Percentiles rank a stretch among this genome's conserved stretches.
These are phyloP conservation scores for Diaporthe sp. DNA, from an alignment of 2,329 filamentous ascomycete species.

Conservation along the genomic window DNA sequence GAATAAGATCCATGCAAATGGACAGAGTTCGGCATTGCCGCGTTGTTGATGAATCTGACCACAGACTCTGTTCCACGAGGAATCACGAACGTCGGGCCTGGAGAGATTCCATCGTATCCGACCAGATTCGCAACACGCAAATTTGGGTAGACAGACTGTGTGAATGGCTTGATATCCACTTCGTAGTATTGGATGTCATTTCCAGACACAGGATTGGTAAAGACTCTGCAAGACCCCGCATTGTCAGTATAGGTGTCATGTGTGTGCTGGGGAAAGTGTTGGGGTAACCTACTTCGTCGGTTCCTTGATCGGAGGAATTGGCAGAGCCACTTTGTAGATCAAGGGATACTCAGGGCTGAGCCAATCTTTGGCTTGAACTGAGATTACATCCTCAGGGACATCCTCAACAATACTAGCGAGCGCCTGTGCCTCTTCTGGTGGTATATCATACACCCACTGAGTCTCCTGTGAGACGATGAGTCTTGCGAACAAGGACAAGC, in stretches of 20 bases:
- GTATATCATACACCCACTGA: constrained; percentile 42
- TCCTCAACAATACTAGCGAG: constrained; percentile 44
- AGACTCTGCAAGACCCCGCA: constrained; percentile 43
- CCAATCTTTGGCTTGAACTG: constrained; percentile 42
- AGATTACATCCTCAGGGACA: constrained; percentile 39
- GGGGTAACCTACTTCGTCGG: constrained; percentile 53
- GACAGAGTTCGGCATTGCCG: constrained; percentile 57
- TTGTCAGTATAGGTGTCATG: constrained; percentile 15
- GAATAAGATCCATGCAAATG: constrained; percentile 69
- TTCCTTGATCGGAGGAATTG: constrained; percentile 59
- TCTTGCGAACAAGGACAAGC: not conserved
- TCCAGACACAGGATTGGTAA: constrained; percentile 54
- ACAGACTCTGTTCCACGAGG: constrained; percentile 64
- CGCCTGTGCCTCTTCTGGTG: constrained; percentile 43
- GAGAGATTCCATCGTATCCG: constrained; percentile 68
- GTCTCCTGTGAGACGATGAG: constrained; percentile 38
- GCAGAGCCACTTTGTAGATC: constrained; percentile 57
- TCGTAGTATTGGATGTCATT: constrained; percentile 54
- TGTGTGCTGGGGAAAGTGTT: not conserved
- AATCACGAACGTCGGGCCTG: constrained; percentile 67
- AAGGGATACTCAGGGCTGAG: constrained; percentile 52
- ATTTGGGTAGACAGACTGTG: constrained; percentile 54
- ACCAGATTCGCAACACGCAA: constrained; percentile 49
- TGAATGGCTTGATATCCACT: constrained; percentile 50
- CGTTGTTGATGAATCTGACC: constrained; percentile 67